Evolutionary conservation across 2,329 filamentous ascomycete genomes (phyloP).

Genomic region (Ascochyta koolunga): DNA sequence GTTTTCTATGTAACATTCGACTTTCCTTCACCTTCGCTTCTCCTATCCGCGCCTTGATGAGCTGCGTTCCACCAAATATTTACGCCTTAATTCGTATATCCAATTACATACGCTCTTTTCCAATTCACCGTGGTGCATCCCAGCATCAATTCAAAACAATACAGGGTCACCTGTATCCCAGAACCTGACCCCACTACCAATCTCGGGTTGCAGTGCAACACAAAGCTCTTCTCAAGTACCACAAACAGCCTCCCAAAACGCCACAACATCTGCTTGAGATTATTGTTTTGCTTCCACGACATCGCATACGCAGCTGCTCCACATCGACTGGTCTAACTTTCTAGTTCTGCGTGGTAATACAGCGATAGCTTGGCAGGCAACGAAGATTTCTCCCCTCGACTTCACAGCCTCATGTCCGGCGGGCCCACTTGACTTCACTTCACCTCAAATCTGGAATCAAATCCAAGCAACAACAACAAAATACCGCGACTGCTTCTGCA

Average conservation of each 20-base stretch:
- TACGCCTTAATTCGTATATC: background rate
- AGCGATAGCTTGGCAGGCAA: slow-evolving; percentile 8
- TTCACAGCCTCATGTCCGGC: slow-evolving; percentile 8
- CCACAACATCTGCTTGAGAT: slow-evolving; percentile 1
- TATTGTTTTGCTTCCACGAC: slow-evolving; percentile 2
- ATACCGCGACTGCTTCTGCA: background rate
- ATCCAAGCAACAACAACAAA: background rate
- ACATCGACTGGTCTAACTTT: background rate
- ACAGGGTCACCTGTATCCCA: slow-evolving; percentile 14
- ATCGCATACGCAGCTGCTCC: background rate
- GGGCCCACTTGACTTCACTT: slow-evolving; percentile 12
- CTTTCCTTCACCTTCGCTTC: slow-evolving; percentile 7
- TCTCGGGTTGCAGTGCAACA: slow-evolving; percentile 25
- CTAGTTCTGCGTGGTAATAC: slow-evolving; percentile 7
- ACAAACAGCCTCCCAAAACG: slow-evolving; percentile 11
- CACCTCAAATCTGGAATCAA: background rate
- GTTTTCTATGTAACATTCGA: slow-evolving; percentile 8
- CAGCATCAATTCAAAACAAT: slow-evolving; percentile 17
- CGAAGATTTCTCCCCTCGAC: background rate
- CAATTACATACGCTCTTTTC: slow-evolving; percentile 7
- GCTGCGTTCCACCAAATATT: slow-evolving; percentile 13
- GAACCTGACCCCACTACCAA: slow-evolving; percentile 22
- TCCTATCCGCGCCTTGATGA: slow-evolving; percentile 27
- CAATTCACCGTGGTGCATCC: slow-evolving; percentile 5
- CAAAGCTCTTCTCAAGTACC: slow-evolving; percentile 16